phyloP scores from a whole-genome alignment of 2,329 filamentous ascomycete species.

The Alternaria sp. region DNA sequence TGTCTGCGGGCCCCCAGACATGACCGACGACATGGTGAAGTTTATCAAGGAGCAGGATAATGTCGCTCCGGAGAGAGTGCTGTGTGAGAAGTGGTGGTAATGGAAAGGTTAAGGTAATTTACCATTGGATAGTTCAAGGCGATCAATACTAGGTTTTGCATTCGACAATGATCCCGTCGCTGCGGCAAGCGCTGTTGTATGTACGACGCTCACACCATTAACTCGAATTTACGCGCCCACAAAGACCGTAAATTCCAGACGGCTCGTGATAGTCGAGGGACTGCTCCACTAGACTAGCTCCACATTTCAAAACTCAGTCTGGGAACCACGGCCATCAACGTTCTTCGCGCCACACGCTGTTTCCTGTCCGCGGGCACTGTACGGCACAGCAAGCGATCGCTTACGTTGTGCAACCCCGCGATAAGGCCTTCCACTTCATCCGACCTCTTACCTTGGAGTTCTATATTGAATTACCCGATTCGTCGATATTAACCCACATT shows the following conservation, averaged over 20 bases:
- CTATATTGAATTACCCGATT: slow-evolving; percentile 23
- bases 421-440: background rate
- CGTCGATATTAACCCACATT: slow-evolving; percentile 22
- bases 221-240: slow-evolving; percentile 34
- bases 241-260: slow-evolving; percentile 25
- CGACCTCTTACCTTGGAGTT: slow-evolving; percentile 3
- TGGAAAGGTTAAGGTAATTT: background rate
- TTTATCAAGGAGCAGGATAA: slow-evolving; percentile 48
- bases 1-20: slow-evolving; percentile 56
- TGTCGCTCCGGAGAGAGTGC: slow-evolving; percentile 48
- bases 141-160: slow-evolving; percentile 1
- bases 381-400: slow-evolving; percentile 1
- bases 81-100: slow-evolving; percentile 62
- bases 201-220: slow-evolving; percentile 30
- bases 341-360: background rate
- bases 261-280: slow-evolving; percentile 10
- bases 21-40: slow-evolving; percentile 56
- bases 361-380: background rate
- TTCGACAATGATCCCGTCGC: slow-evolving; percentile 1
- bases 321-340: background rate
- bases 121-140: background rate
- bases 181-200: slow-evolving; percentile 24
- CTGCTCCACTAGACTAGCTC: background rate
- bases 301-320: background rate
- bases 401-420: slow-evolving; percentile 11